Percentiles rank a stretch among this genome's conserved stretches.
These are phyloP conservation scores for Wallemia ichthyophaga DNA, from an alignment of 1,284 basidiomycete genomes.

Conservation along the genomic window DNA sequence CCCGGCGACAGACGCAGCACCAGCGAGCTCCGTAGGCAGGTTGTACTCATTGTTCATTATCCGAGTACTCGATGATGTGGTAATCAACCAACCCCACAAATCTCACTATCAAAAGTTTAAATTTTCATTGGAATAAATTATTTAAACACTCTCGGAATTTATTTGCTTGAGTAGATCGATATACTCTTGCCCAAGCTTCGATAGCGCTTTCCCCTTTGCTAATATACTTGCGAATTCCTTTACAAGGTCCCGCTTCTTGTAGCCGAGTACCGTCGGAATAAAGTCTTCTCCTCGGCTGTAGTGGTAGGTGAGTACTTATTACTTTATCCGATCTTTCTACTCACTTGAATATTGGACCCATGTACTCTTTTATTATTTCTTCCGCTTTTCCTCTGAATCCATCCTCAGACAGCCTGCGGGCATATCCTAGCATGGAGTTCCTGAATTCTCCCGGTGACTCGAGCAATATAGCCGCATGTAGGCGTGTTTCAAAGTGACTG, in stretches of 20 bases:
- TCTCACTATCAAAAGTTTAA: neutral
- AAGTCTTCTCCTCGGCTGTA: slow-evolving; percentile 31
- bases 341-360: slow-evolving; percentile 30
- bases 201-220: slow-evolving; percentile 40
- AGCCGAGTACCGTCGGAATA: slow-evolving; percentile 32
- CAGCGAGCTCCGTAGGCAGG: neutral
- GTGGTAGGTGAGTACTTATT: slow-evolving; percentile 20
- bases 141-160: slow-evolving; percentile 1
- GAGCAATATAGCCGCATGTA: slow-evolving; percentile 38
- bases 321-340: neutral
- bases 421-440: slow-evolving; percentile 38
- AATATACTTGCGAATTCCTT: slow-evolving; percentile 46
- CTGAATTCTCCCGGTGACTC: slow-evolving; percentile 48
- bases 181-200: slow-evolving; percentile 41
- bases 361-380: slow-evolving; percentile 55
- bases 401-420: slow-evolving; percentile 53
- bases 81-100: neutral
- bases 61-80: no score
- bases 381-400: slow-evolving; percentile 56
- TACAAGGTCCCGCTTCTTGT: slow-evolving; percentile 44
- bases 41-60: neutral
- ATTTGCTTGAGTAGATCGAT: slow-evolving; percentile 31
- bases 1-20: neutral
- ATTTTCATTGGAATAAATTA: neutral
- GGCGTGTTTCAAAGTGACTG: slow-evolving; percentile 48